Evolutionary conservation across 176 grass and related monocot genomes (phyloP).

Genomic region (Thinopyrum elongatum): DNA sequence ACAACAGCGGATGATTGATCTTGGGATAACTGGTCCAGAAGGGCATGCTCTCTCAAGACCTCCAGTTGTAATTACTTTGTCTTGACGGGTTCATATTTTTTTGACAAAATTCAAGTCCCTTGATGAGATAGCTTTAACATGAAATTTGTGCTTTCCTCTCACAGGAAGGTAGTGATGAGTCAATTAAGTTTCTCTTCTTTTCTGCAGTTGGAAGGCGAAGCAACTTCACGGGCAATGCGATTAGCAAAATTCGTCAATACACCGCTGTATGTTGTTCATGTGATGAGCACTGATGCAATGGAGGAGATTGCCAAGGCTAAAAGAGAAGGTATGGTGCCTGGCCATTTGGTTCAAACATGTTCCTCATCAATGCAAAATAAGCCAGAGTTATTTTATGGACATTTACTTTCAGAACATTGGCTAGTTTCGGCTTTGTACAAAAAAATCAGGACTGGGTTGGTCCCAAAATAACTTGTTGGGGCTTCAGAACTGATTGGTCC

Average conservation of each 20-base stretch:
- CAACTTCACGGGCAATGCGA: constrained; percentile 82
- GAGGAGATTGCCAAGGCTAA: constrained; percentile 95
- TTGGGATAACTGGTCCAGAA: constrained; percentile 96
- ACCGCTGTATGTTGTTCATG: constrained; percentile 90
- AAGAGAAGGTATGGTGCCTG: constrained; percentile 59
- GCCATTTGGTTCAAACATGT: constrained; percentile 15
- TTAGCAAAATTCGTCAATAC: constrained; percentile 88
- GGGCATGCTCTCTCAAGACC: constrained; percentile 98
- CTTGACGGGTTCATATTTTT: neutral
- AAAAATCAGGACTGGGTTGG: neutral
- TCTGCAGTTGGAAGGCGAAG: constrained; percentile 91
- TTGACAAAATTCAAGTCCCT: neutral
- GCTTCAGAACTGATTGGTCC: neutral
- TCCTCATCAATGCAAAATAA: neutral
- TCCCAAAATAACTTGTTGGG: neutral
- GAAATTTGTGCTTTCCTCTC: constrained; percentile 9
- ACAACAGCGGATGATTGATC: constrained; percentile 84
- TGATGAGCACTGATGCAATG: constrained; percentile 97
- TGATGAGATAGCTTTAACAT: neutral
- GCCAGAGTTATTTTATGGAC: neutral
- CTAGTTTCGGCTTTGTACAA: neutral
- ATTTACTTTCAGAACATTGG: constrained; percentile 3
- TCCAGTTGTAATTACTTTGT: constrained; percentile 65
- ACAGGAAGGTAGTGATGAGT: constrained; percentile 7
- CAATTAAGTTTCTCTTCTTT: neutral